A percentile compares a stretch with the other conserved stretches of the same genome.
Conservation (phyloP, 441 rosid species). For the Rhodomyrtus psidioides region DNA sequence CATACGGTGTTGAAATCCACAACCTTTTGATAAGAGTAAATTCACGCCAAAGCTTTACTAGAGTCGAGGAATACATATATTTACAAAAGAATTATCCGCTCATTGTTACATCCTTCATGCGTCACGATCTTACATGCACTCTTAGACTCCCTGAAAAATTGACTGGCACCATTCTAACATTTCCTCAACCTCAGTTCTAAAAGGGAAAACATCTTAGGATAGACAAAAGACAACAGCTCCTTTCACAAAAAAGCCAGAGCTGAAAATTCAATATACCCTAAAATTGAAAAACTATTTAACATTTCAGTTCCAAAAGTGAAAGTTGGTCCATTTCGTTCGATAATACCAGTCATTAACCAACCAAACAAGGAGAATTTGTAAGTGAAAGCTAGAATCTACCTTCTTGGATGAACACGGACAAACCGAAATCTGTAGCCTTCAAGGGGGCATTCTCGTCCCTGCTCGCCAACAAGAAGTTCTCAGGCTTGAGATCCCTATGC, state of each 20-base stretch:
- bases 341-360: not conserved
- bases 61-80: not conserved
- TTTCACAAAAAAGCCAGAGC: not conserved
- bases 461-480: slow-evolving; percentile 48
- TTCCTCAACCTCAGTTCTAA: not conserved
- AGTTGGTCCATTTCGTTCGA: not conserved
- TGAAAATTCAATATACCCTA: not conserved
- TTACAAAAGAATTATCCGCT: not conserved
- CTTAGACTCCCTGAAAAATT: not conserved
- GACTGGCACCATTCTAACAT: not conserved
- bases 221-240: not conserved
- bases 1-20: not conserved
- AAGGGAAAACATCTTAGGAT: not conserved
- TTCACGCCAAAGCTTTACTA: not conserved
- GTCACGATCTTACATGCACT: not conserved
- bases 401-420: slow-evolving; percentile 47
- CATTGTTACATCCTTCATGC: not conserved
- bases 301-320: not conserved
- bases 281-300: not conserved
- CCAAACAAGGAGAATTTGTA: not conserved
- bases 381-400: slow-evolving; percentile 10
- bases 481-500: slow-evolving; percentile 58
- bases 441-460: slow-evolving; percentile 41
- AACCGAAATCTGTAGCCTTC: slow-evolving; percentile 52
- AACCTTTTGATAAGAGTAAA: not conserved